Conservation (phyloP, 2,329 filamentous ascomycete genomes). For the Neurospora sp. region DNA sequence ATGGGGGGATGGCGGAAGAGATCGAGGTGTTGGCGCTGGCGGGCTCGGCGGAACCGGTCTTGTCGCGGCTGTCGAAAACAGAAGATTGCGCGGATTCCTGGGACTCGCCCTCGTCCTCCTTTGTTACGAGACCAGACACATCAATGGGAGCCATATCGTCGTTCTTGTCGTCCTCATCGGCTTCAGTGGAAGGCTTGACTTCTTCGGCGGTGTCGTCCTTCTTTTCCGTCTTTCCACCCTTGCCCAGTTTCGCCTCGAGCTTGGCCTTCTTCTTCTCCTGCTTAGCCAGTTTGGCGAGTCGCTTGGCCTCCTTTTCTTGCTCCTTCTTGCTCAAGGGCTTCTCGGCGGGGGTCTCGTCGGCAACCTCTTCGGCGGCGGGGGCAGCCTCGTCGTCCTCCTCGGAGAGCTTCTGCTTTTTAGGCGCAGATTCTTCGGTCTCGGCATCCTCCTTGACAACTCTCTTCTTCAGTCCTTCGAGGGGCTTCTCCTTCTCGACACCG, state of each 20-base stretch:
- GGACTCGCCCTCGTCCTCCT: constrained; percentile 33
- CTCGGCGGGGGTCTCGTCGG: constrained; percentile 3
- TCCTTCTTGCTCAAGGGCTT: constrained; percentile 2
- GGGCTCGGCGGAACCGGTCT: constrained; percentile 32
- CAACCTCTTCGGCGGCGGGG: constrained; percentile 1
- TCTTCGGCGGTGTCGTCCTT: constrained; percentile 34
- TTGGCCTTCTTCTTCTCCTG: constrained; percentile 27
- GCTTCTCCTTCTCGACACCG: constrained; percentile 49
- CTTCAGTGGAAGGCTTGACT: constrained; percentile 16
- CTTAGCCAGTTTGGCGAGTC: constrained; percentile 3
- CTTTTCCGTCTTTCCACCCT: constrained; percentile 41
- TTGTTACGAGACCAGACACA: constrained; percentile 35
- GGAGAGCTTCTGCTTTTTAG: constrained; percentile 43
- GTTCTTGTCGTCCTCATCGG: constrained; percentile 18
- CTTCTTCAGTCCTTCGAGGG: constrained; percentile 53
- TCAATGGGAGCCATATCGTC: constrained; percentile 34
- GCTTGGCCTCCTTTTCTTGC: constrained; percentile 1
- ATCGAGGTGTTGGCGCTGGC: constrained; percentile 56
- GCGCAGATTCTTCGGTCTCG: constrained; percentile 31
- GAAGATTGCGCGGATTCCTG: constrained; percentile 40
- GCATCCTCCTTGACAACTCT: constrained; percentile 26
- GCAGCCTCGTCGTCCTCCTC: constrained; percentile 16
- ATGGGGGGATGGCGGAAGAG: constrained; percentile 52
- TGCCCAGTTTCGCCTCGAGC: constrained; percentile 31
- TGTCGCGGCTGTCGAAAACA: constrained; percentile 43